Conservation (phyloP, 257 asterid genomes). For the Solanum gracilifrons region DNA sequence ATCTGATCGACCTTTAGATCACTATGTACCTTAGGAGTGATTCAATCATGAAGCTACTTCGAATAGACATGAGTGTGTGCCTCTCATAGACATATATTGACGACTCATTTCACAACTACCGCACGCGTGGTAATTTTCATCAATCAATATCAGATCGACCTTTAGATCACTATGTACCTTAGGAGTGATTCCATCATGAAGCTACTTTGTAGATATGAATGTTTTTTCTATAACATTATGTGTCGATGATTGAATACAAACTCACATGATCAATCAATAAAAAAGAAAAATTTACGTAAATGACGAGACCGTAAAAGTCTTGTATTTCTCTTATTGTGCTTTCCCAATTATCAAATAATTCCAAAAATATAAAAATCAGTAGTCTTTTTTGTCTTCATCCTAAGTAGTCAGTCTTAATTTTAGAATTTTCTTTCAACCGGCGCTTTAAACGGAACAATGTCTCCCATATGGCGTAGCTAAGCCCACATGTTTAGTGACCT, state of each 20-base stretch:
- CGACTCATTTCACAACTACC: background rate
- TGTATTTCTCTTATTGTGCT: background rate
- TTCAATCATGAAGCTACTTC: background rate
- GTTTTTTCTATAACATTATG: background rate
- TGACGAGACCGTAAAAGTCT: background rate
- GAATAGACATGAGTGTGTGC: background rate
- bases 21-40: background rate
- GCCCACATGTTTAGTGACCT: background rate
- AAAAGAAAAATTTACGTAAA: background rate
- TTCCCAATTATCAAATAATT: background rate
- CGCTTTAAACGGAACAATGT: constrained; percentile 25
- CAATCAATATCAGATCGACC: background rate
- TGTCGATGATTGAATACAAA: background rate
- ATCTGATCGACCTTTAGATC: background rate
- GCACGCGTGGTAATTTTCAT: background rate
- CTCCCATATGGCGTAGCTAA: background rate
- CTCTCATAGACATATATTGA: background rate
- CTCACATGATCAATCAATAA: background rate
- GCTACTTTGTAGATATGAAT: background rate
- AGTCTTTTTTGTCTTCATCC: background rate
- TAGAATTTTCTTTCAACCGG: background rate
- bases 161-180: background rate
- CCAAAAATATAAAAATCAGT: background rate
- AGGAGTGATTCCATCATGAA: background rate
- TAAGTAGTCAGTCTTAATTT: background rate